These are phyloP conservation scores for Senna siamea DNA, from an alignment of 306 rosid genomes.

Conservation along the genomic window DNA sequence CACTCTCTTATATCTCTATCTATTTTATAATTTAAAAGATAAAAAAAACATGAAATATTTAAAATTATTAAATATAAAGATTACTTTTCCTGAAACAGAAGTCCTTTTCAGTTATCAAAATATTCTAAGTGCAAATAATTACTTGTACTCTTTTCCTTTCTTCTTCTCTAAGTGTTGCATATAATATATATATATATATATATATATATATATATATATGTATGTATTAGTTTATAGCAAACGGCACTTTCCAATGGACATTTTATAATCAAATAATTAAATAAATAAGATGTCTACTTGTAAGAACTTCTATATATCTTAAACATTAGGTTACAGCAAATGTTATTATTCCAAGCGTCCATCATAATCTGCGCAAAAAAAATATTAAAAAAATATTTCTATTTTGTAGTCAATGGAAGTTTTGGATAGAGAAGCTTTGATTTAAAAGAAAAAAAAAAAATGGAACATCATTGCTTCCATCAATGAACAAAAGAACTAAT, in stretches of 20 bases:
- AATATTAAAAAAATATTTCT: conserved; percentile 10
- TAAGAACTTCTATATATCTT: conserved; percentile 5
- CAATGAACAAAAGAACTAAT: background rate
- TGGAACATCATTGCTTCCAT: background rate
- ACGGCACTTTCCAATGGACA: conserved; percentile 16
- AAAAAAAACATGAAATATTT: no score
- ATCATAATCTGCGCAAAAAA: conserved; percentile 31
- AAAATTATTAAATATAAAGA: background rate
- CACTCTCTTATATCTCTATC: no score
- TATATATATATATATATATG: no score
- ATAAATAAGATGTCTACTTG: background rate
- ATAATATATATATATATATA: no score
- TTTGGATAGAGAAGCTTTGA: background rate
- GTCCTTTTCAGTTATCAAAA: conserved; percentile 36
- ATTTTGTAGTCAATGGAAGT: background rate
- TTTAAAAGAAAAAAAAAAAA: no score
- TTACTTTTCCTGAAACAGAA: conserved; percentile 21
- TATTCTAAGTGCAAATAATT: conserved; percentile 29
- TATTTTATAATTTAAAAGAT: no score
- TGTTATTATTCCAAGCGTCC: conserved; percentile 18
- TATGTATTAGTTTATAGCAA: conserved; percentile 1
- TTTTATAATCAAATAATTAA: conserved; percentile 19
- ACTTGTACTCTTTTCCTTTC: conserved; percentile 45
- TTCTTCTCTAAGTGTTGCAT: conserved; percentile 16
- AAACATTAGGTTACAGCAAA: conserved; percentile 10